A percentile compares a stretch with the other conserved stretches of the same genome.
phyloP scores from a whole-genome alignment of 306 rosid species.

The Arachis hypogaea region DNA sequence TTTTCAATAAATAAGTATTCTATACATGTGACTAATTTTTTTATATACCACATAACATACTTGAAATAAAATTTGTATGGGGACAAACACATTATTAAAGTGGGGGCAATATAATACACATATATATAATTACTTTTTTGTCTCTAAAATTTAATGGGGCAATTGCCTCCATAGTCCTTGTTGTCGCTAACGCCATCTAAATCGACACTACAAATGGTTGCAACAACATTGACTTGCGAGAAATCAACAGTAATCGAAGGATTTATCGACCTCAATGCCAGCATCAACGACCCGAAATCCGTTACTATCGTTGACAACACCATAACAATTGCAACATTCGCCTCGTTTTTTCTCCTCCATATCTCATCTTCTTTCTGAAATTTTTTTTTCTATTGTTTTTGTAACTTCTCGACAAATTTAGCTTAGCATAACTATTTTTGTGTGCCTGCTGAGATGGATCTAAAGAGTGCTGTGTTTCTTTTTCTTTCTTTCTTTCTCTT shows the following conservation, averaged over 20 bases:
- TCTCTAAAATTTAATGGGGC: no score
- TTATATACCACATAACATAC: no score
- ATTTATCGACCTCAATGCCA: slow-evolving; percentile 61
- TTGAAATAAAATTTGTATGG: no score
- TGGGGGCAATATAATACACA: no score
- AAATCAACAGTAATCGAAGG: slow-evolving; percentile 49
- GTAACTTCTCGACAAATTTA: neutral
- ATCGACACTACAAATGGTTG: slow-evolving; percentile 25
- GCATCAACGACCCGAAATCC: slow-evolving; percentile 52
- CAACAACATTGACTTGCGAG: slow-evolving; percentile 34
- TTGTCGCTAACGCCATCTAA: neutral
- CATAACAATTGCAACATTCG: slow-evolving; percentile 49
- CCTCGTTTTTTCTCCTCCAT: slow-evolving; percentile 62
- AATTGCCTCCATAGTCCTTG: neutral
- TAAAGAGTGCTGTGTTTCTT: slow-evolving; percentile 13
- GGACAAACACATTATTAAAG: no score
- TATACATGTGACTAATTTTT: no score
- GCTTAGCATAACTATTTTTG: neutral
- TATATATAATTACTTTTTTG: no score
- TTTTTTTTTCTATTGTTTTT: neutral
- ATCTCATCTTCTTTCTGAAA: slow-evolving; percentile 47
- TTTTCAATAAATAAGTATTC: no score
- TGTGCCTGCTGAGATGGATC: slow-evolving; percentile 41
- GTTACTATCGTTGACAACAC: slow-evolving; percentile 53
- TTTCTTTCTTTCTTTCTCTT: neutral